Evolutionary conservation across 2,329 filamentous ascomycete species (phyloP).

Genomic region (Colletotrichum sp.): DNA sequence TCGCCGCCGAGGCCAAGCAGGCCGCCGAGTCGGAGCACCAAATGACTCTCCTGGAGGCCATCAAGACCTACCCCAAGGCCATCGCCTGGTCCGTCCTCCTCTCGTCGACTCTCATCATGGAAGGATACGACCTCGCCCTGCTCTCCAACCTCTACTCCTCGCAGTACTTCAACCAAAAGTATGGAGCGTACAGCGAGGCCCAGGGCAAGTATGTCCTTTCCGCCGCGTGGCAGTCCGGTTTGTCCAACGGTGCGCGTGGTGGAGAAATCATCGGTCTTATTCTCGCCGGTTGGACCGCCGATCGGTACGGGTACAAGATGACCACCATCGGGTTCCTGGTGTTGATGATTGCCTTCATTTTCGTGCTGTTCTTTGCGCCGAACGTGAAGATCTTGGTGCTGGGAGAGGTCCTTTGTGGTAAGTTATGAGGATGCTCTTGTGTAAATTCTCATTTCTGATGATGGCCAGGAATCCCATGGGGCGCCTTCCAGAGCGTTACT

Average conservation of each 20-base stretch:
- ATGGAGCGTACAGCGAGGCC: conserved; percentile 39
- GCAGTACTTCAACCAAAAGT: conserved; percentile 48
- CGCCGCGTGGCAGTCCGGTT: conserved; percentile 61
- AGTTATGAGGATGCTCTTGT: background rate
- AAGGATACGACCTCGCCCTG: conserved; percentile 56
- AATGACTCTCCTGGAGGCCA: conserved; percentile 44
- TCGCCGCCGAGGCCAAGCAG: conserved; percentile 43
- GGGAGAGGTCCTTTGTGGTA: conserved; percentile 51
- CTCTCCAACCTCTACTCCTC: conserved; percentile 55
- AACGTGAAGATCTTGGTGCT: conserved; percentile 51
- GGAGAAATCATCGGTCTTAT: conserved; percentile 63
- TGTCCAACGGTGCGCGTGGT: conserved; percentile 57
- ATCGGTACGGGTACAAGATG: conserved; percentile 55
- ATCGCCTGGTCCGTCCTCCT: conserved; percentile 53
- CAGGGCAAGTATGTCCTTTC: conserved; percentile 51
- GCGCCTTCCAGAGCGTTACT: conserved; percentile 56
- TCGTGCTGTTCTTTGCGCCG: conserved; percentile 58
- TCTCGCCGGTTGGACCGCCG: conserved; percentile 56
- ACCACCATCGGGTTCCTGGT: conserved; percentile 53
- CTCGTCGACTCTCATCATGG: conserved; percentile 54
- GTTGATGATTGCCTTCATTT: conserved; percentile 55
- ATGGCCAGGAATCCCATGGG: conserved; percentile 54
- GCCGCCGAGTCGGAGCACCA: conserved; percentile 45
- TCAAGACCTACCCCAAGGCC: conserved; percentile 50
- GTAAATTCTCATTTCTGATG: too few relatives aligned